phyloP scores from a whole-genome alignment of 2,329 filamentous ascomycete genomes.

The Mycosphaerelloides madeirae region DNA sequence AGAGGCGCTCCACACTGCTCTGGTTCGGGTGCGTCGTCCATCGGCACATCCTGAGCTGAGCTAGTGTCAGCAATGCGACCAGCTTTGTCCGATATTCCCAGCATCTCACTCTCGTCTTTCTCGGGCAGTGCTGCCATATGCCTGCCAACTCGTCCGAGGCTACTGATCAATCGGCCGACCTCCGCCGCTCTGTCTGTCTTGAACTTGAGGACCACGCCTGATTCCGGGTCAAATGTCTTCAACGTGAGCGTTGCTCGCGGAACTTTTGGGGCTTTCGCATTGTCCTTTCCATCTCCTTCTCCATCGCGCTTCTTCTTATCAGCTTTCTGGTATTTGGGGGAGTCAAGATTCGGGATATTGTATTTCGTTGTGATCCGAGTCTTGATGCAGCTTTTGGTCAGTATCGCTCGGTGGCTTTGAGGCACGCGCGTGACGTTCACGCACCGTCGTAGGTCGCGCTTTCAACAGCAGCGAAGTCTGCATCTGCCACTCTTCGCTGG shows the following conservation, averaged over 20 bases:
- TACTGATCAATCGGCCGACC: conserved; percentile 74
- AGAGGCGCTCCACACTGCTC: conserved; percentile 20
- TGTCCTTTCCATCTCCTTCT: conserved; percentile 20
- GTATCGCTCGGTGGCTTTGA: neutral
- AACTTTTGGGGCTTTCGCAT: conserved; percentile 38
- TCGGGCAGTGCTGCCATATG: conserved; percentile 51
- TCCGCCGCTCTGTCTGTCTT: conserved; percentile 85
- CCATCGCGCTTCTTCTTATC: conserved; percentile 24
- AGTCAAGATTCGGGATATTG: conserved; percentile 51
- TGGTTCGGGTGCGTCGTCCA: conserved; percentile 27
- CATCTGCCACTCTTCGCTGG: conserved; percentile 85
- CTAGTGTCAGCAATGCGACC: conserved; percentile 5
- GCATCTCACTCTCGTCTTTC: conserved; percentile 33
- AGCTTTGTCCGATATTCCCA: neutral
- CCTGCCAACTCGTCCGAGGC: conserved; percentile 70
- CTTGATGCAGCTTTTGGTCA: conserved; percentile 42
- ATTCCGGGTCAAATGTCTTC: conserved; percentile 82
- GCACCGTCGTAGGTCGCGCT: conserved; percentile 77
- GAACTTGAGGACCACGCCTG: conserved; percentile 84
- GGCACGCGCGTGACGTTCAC: conserved; percentile 29
- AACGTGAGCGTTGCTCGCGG: conserved; percentile 69
- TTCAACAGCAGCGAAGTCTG: conserved; percentile 81
- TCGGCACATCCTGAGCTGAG: conserved; percentile 28
- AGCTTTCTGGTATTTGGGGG: conserved; percentile 29
- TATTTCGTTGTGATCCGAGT: conserved; percentile 92